Evolutionary conservation across 805 yeast species (phyloP).

Genomic region (Candida suzukii): DNA sequence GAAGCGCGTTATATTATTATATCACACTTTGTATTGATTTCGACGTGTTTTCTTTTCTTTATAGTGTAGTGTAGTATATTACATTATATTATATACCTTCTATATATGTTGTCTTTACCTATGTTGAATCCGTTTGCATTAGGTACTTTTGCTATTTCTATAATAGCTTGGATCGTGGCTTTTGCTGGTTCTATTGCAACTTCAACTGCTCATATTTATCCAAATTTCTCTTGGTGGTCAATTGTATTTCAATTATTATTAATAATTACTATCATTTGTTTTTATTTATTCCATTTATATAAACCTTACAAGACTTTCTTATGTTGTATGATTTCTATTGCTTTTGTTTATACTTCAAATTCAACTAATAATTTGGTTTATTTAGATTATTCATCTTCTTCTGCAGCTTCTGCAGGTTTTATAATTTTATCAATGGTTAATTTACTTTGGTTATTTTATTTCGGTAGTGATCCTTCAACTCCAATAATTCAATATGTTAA

Average conservation of each 20-base stretch:
- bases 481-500: constrained; percentile 81
- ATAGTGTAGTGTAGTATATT: neutral
- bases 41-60: neutral
- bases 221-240: constrained; percentile 96
- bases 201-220: constrained; percentile 39
- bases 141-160: constrained; percentile 67
- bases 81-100: neutral
- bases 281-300: constrained; percentile 54
- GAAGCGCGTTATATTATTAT: no score
- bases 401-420: constrained; percentile 73
- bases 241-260: constrained; percentile 69
- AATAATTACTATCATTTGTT: constrained; percentile 40
- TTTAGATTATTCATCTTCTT: constrained; percentile 51
- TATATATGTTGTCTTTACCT: constrained; percentile 3
- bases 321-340: constrained; percentile 55
- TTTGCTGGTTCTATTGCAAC: constrained; percentile 78
- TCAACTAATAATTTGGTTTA: constrained; percentile 77
- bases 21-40: no score
- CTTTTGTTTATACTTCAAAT: constrained; percentile 80
- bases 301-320: constrained; percentile 61
- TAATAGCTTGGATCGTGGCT: constrained; percentile 81
- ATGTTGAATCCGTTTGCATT: constrained; percentile 70
- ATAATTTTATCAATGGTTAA: constrained; percentile 77
- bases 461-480: constrained; percentile 87
- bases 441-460: constrained; percentile 78